A percentile compares a stretch with the other conserved stretches of the same genome.
Conservation (phyloP, 768 basidiomycete species). For the Boletus pseudo-olivaceus region DNA sequence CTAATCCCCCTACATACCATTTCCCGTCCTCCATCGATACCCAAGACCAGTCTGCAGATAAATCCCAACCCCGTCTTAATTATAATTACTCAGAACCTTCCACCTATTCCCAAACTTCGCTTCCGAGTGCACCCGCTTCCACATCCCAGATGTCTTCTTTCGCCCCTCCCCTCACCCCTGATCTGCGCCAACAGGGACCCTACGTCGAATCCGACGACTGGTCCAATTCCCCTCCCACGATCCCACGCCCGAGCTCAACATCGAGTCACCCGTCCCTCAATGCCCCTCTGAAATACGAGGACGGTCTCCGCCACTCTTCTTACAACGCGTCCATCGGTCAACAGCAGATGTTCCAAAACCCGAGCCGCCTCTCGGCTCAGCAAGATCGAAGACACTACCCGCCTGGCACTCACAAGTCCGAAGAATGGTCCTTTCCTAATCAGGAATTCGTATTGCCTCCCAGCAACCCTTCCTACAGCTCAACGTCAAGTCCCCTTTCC, state of each 20-base stretch:
- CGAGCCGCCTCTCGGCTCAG: constrained; percentile 70
- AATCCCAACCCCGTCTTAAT: constrained; percentile 36
- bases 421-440: constrained; percentile 68
- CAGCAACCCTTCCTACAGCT: constrained; percentile 23
- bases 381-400: constrained; percentile 56
- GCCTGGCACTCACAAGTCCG: constrained; percentile 51
- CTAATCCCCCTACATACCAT: constrained; percentile 46
- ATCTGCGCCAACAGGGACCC: constrained; percentile 40
- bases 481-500: constrained; percentile 37
- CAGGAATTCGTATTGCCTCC: constrained; percentile 50
- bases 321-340: constrained; percentile 57
- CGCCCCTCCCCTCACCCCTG: constrained; percentile 45
- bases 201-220: constrained; percentile 52
- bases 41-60: constrained; percentile 39
- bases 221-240: constrained; percentile 51
- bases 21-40: constrained; percentile 49
- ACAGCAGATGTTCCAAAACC: constrained; percentile 61
- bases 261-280: constrained; percentile 52
- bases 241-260: constrained; percentile 67
- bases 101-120: constrained; percentile 45
- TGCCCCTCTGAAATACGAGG: constrained; percentile 65
- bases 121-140: constrained; percentile 53
- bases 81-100: constrained; percentile 43
- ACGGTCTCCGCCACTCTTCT: constrained; percentile 64
- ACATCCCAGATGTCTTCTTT: constrained; percentile 49